Base-by-base conservation (phyloP, 495 filamentous ascomycete species). In the Platismatia glauca region DNA sequence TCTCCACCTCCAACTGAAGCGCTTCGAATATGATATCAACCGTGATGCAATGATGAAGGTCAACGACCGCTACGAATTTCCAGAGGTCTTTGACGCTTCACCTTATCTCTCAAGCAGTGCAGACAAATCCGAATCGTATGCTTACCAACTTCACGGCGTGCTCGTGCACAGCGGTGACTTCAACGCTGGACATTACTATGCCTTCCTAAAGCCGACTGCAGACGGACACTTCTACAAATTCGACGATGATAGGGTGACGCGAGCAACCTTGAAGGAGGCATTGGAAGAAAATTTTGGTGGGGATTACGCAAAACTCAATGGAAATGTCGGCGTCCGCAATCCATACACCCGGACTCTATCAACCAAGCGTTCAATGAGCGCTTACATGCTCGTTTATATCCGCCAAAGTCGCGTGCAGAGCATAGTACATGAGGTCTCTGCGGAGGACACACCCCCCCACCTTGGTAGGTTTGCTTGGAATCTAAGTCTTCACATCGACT, bases 171-270 rank as follows among this genome's bases (percentile, higher is more conserved):
- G 90, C 66, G 94, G 94, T 56, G 94, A 97, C 69, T 80, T 96
- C 44, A 96, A 97, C 73, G 92, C 95, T 16, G 94, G 94, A n/a
- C 94, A 99, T 73, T 99, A 99, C 75, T 99, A 97, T 72, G 94
- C 94, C 2, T 99, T 96, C 74, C 72, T 99, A 64, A 97, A 95
- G 72, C 94, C 95, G 0, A 83, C 84, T 62, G 92, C 94, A 71
- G 89, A 95, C 63, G 91, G 92, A 31, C 82, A 87, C 73, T 99
- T 96, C 81, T 97, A 94, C 79, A 95, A 89, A 67, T 99, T 96
- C 65, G 94, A 99, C 68, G 94, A 99, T 66, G 94, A 99, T 71
- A 84, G 91, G 57, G 94, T 99, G 43, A 97, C 91, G 38, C 89
- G 88, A 64, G 93, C 91, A 27, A 96, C 91, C 7, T 86, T 89